Conservation (phyloP, 1,284 basidiomycete genomes). For the Boletus smithii region DNA sequence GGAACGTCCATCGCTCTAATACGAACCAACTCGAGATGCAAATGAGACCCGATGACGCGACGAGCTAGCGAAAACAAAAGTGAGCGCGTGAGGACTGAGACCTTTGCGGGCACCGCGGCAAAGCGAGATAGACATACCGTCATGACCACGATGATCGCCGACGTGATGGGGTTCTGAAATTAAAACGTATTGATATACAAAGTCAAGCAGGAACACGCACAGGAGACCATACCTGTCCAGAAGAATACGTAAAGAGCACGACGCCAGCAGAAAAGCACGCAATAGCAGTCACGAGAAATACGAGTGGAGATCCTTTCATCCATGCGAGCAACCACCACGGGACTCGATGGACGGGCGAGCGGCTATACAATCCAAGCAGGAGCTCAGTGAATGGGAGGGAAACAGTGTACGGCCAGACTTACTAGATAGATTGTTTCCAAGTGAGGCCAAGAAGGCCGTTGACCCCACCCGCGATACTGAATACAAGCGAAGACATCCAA, state of each 20-base stretch:
- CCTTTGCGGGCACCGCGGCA: not conserved
- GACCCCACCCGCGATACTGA: constrained; percentile 58
- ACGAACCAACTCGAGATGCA: constrained; percentile 77
- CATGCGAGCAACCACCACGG: constrained; percentile 50
- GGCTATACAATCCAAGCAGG: constrained; percentile 32
- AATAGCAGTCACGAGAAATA: constrained; percentile 56
- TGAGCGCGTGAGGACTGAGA: not conserved
- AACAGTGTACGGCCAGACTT: constrained; percentile 17
- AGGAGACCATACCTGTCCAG: constrained; percentile 38
- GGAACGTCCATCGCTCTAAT: constrained; percentile 68
- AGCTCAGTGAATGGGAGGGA: not conserved
- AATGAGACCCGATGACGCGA: constrained; percentile 73
- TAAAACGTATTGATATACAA: constrained; percentile 2
- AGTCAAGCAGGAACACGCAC: not conserved
- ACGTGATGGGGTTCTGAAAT: constrained; percentile 52
- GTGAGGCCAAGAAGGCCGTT: constrained; percentile 56
- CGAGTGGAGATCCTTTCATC: constrained; percentile 56
- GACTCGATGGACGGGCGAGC: constrained; percentile 52
- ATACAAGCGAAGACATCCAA: constrained; percentile 59
- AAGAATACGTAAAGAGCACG: constrained; percentile 51
- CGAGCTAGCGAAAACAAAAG: constrained; percentile 10
- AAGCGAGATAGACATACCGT: constrained; percentile 41
- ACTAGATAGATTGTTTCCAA: constrained; percentile 64
- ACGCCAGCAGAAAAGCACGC: constrained; percentile 55
- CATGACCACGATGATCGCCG: constrained; percentile 64